Percentiles rank a stretch among this genome's conserved stretches.
Conservation (phyloP, 306 rosid genomes). For the Sicyos baderoa region DNA sequence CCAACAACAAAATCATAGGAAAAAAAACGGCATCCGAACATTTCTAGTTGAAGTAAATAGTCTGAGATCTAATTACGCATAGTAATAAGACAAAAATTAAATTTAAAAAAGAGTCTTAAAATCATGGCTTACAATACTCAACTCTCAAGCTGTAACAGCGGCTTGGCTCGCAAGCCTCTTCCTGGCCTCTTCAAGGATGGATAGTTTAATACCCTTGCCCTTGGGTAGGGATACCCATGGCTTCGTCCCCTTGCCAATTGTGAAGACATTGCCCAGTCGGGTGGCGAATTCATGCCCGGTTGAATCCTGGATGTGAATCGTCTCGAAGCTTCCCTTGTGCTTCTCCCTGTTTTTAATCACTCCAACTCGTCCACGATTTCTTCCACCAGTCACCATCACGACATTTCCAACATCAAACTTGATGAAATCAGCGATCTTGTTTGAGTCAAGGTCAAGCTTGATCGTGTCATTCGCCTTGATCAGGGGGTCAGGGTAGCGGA, state of each 20-base stretch:
- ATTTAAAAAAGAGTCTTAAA: background rate
- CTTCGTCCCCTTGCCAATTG: conserved; percentile 67
- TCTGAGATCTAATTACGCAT: background rate
- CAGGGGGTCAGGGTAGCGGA: conserved; percentile 81
- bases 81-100: background rate
- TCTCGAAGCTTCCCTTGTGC: conserved; percentile 79
- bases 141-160: conserved; percentile 29
- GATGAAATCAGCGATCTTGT: conserved; percentile 70
- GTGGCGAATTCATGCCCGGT: conserved; percentile 78
- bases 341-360: conserved; percentile 76
- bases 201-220: conserved; percentile 80
- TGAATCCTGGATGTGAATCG: conserved; percentile 72
- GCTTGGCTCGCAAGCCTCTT: conserved; percentile 58
- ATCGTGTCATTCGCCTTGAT: conserved; percentile 76
- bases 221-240: conserved; percentile 83
- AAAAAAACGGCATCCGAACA: too few relatives aligned
- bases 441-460: conserved; percentile 58
- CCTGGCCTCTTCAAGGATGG: conserved; percentile 77
- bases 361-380: conserved; percentile 84
- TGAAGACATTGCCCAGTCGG: conserved; percentile 64
- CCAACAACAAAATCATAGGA: too few relatives aligned
- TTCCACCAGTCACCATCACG: conserved; percentile 80
- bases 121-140: background rate
- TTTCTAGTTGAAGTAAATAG: background rate
- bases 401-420: conserved; percentile 81